Evolutionary conservation across 1,284 basidiomycete species (phyloP), one percentile per base, ranked within the genome.

Genomic region (Cystobasidium pallidum): DNA sequence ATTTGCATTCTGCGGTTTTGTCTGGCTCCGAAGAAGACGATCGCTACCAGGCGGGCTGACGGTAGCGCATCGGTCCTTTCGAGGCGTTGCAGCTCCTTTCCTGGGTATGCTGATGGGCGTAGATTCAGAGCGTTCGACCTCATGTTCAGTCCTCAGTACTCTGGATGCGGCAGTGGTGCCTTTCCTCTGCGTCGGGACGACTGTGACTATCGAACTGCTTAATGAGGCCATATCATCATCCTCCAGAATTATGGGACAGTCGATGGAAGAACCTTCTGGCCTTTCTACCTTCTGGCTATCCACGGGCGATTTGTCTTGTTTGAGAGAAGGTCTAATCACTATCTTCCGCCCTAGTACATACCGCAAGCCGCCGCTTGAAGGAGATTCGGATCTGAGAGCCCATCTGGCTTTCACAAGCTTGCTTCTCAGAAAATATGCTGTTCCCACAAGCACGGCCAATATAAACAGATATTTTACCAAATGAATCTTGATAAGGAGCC

Each of bases 291-390:
- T n/a, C n/a, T 10, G 19, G 2, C 17, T 34, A 15, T 10, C 19
- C 0, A 28, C 54, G 4, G 19, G 10, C 10, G 54, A 19, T 36
- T 57, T 32, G n/a, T 15, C 13, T 15, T 36, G 8, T 13, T 41
- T 39, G 24, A 24, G 41, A 36, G 58, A n/a, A 43, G 58, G 58
- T 45, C 58, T 36, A 34, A 61, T 61, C 13, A 61, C 58, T 21
- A 61, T 61, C n/a, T 45, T 61, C 26, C 39, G 43, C 10, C 58
- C 58, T 41, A 39, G 58, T 4, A 61, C 58, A 26, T 61, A 61
- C 15, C 36, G 58, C 28, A 61, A 26, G 34, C 39, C 28, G 58
- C 58, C 45, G 6, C 6, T 39, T 36, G 21, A 28, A 13, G 24
- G 15, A 13, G 54, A 32, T 57, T 36, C 26, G 19, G 54, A 32